Evolutionary conservation across 1,284 basidiomycete species (phyloP).

Genomic region (Cerrena zonata): DNA sequence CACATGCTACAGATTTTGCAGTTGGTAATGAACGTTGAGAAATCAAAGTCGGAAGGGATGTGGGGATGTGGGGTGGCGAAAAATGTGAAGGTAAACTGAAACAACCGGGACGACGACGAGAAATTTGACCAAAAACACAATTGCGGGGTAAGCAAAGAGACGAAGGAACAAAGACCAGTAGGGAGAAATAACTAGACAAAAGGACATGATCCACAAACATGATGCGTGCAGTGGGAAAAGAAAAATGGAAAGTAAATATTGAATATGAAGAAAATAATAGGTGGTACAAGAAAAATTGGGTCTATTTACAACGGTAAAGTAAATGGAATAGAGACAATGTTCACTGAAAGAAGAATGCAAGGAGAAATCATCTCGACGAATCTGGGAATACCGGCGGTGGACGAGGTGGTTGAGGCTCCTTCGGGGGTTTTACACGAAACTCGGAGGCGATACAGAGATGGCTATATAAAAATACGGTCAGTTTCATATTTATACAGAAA

Average conservation of each 20-base stretch:
- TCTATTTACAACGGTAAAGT: no score
- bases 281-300: slow-evolving; percentile 9
- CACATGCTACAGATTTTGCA: slow-evolving; percentile 35
- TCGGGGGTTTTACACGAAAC: slow-evolving; percentile 70
- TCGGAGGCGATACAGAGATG: slow-evolving; percentile 63
- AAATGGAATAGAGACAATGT: slow-evolving; percentile 13
- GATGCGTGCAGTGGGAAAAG: slow-evolving; percentile 8
- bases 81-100: slow-evolving; percentile 22
- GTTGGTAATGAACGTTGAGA: slow-evolving; percentile 21
- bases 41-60: slow-evolving; percentile 18
- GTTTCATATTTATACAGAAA: slow-evolving; percentile 12
- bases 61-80: no score
- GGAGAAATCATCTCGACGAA: slow-evolving; percentile 27
- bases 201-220: background rate
- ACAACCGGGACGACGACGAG: slow-evolving; percentile 12
- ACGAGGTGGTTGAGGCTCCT: slow-evolving; percentile 35
- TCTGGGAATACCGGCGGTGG: slow-evolving; percentile 34
- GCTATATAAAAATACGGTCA: slow-evolving; percentile 33
- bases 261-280: slow-evolving; percentile 1
- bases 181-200: slow-evolving; percentile 8
- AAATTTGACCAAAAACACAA: slow-evolving; percentile 1
- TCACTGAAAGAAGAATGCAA: no score
- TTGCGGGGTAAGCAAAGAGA: slow-evolving; percentile 10
- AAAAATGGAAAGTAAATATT: slow-evolving; percentile 9
- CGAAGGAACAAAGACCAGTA: slow-evolving; percentile 20